Percentiles rank a stretch among this genome's conserved stretches.
These are phyloP conservation scores for Sisymbrium irio DNA, from an alignment of 345 rosid species.

Conservation along the genomic window DNA sequence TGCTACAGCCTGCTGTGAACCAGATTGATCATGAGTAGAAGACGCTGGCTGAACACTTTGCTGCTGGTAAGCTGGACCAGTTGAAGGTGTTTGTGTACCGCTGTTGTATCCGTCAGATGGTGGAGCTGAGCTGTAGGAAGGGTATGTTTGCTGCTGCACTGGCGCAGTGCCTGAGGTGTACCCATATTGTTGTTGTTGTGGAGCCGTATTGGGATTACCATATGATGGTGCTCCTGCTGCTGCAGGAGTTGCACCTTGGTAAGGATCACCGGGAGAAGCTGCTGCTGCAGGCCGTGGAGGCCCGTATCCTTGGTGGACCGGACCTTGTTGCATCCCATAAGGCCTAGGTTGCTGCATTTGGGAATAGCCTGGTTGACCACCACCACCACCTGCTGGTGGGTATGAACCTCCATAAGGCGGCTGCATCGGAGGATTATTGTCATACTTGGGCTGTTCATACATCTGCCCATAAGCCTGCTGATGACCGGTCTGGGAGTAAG, in stretches of 20 bases:
- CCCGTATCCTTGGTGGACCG: slow-evolving; percentile 55
- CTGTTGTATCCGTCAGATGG: slow-evolving; percentile 50
- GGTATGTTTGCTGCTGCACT: slow-evolving; percentile 53
- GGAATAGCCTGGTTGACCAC: slow-evolving; percentile 40
- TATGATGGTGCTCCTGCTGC: slow-evolving; percentile 44
- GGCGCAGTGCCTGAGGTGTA: slow-evolving; percentile 54
- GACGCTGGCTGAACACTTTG: slow-evolving; percentile 51
- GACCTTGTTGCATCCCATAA: slow-evolving; percentile 48
- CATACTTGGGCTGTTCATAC: slow-evolving; percentile 61
- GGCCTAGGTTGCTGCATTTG: slow-evolving; percentile 65
- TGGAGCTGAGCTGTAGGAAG: slow-evolving; percentile 49
- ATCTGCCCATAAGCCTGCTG: slow-evolving; percentile 70
- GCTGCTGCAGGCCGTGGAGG: slow-evolving; percentile 39
- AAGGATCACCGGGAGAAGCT: slow-evolving; percentile 25
- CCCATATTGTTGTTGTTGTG: slow-evolving; percentile 56
- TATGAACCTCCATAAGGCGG: slow-evolving; percentile 53
- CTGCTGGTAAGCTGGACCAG: slow-evolving; percentile 39
- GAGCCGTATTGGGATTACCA: slow-evolving; percentile 42
- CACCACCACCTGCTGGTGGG: slow-evolving; percentile 51
- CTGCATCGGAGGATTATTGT: slow-evolving; percentile 43
- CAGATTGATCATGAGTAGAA: not conserved
- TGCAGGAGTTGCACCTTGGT: slow-evolving; percentile 43
- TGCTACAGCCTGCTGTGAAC: slow-evolving; percentile 19
- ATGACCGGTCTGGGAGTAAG: slow-evolving; percentile 55
- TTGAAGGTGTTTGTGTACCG: slow-evolving; percentile 41